Percentiles rank a stretch among this genome's conserved stretches.
Evolutionary conservation across 495 filamentous ascomycete genomes (phyloP).

Genomic region (Poronia punctata): DNA sequence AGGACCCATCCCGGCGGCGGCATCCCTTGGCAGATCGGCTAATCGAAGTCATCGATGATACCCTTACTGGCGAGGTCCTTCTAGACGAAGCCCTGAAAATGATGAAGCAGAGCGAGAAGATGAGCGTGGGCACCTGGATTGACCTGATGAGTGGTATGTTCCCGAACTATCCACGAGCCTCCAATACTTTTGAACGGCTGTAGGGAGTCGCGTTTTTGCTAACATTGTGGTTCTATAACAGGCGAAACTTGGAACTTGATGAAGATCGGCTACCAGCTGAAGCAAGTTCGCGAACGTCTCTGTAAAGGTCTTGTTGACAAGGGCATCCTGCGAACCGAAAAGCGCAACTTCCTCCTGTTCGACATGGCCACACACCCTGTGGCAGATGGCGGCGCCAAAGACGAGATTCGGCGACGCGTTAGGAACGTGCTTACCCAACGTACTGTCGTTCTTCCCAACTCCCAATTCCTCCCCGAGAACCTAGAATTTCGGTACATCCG

Average conservation of each 20-base stretch:
- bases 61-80: constrained; percentile 92
- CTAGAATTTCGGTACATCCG: constrained; percentile 87
- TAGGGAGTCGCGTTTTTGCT: constrained; percentile 8
- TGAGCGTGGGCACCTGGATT: constrained; percentile 98
- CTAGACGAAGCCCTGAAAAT: constrained; percentile 98
- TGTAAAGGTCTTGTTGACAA: constrained; percentile 99
- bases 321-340: constrained; percentile 95
- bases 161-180: not conserved
- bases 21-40: constrained; percentile 87
- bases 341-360: constrained; percentile 97
- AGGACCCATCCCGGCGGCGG: constrained; percentile 83
- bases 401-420: constrained; percentile 88
- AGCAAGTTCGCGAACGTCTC: constrained; percentile 95
- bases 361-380: constrained; percentile 99
- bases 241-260: constrained; percentile 99
- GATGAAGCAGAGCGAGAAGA: constrained; percentile 99
- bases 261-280: constrained; percentile 99
- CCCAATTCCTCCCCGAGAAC: constrained; percentile 84
- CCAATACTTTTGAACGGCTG: constrained; percentile 6
- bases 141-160: constrained; percentile 90
- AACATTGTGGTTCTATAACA: constrained; percentile 31
- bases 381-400: constrained; percentile 92
- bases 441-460: constrained; percentile 79
- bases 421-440: constrained; percentile 88
- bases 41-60: constrained; percentile 97